Evolutionary conservation across 2,329 filamentous ascomycete species (phyloP), one percentile per base, ranked within the genome.

Genomic region (Colletotrichum viniferum): DNA sequence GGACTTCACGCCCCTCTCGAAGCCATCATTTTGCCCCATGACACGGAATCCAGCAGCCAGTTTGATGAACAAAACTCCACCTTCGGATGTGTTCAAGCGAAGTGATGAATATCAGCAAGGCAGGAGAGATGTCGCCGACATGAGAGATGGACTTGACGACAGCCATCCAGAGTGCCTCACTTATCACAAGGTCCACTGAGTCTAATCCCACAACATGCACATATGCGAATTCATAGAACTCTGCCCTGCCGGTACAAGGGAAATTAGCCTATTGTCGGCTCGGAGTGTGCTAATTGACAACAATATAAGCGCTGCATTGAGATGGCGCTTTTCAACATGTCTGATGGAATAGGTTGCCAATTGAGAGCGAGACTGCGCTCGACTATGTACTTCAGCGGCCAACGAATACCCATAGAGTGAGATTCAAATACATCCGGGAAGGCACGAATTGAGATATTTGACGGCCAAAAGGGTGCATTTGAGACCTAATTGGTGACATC

Each of bases 71-170:
- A 43, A 3, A 10, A 43, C 18, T n/a, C 16, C 38, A 43, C 10
- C 38, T n/a, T 10, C 9, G 9, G 9, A 4, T 43, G 0, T n/a
- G 3, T 3, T n/a, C 9, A 10, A 12, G 18, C 38, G 4, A n/a
- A n/a, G 0, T n/a, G 18, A n/a, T n/a, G 9, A 43, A 2, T 12
- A 12, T 8, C 3, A n/a, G 1, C 38, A 43, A n/a, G 8, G 18
- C 18, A 43, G 38, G 38, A 10, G 38, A 43, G 9, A 43, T 6
- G 38, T 43, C 18, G 16, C 8, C 38, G 9, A 43, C 18, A 43
- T 4, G 38, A 43, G 18, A 43, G 38, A 10, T n/a, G 9, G 38
- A 10, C 38, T 10, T n/a, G 16, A 10, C 7, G 16, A n/a, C 38
- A 18, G 9, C 38, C 16, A n/a, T 43, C 38, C 18, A n/a, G 3